Conservation (phyloP, 2,329 filamentous ascomycete species). For the Talaromyces sp. region DNA sequence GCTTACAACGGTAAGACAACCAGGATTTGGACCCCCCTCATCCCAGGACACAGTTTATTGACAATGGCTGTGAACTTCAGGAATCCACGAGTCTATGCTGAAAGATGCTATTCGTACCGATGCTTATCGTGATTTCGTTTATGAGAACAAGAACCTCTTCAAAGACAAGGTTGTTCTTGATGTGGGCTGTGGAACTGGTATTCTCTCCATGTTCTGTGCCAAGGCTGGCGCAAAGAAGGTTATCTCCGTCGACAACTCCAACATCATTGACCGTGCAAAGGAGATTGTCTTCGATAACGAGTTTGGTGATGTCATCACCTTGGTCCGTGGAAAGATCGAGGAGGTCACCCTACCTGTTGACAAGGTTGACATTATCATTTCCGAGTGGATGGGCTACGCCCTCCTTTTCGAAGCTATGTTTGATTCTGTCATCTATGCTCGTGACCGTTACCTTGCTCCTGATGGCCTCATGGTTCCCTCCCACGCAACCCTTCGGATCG, state of each 20-base stretch:
- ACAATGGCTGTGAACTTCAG: slow-evolving; percentile 45
- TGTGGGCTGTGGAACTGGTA: slow-evolving; percentile 83
- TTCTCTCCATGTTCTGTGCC: slow-evolving; percentile 92
- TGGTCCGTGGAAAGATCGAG: slow-evolving; percentile 83
- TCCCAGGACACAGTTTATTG: slow-evolving; percentile 5
- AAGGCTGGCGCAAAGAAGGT: slow-evolving; percentile 84
- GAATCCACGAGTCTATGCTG: slow-evolving; percentile 95
- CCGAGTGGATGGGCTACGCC: slow-evolving; percentile 97
- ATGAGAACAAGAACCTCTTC: slow-evolving; percentile 86
- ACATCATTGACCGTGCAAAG: slow-evolving; percentile 82
- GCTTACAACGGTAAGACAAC: slow-evolving; percentile 64
- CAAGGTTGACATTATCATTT: slow-evolving; percentile 91
- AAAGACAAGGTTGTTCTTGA: slow-evolving; percentile 84
- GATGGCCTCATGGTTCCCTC: slow-evolving; percentile 85
- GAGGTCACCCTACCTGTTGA: slow-evolving; percentile 77
- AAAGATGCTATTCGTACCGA: slow-evolving; percentile 88
- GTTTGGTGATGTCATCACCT: slow-evolving; percentile 73
- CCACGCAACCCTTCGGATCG: slow-evolving; percentile 79
- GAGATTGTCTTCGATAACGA: slow-evolving; percentile 84
- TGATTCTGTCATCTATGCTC: slow-evolving; percentile 83
- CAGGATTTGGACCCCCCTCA: too few relatives aligned
- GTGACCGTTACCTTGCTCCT: slow-evolving; percentile 80
- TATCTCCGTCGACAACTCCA: slow-evolving; percentile 88
- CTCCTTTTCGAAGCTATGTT: slow-evolving; percentile 96
- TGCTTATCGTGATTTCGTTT: slow-evolving; percentile 92